Conservation (phyloP, 2,329 filamentous ascomycete genomes). For the Bipolaris bicolor region DNA sequence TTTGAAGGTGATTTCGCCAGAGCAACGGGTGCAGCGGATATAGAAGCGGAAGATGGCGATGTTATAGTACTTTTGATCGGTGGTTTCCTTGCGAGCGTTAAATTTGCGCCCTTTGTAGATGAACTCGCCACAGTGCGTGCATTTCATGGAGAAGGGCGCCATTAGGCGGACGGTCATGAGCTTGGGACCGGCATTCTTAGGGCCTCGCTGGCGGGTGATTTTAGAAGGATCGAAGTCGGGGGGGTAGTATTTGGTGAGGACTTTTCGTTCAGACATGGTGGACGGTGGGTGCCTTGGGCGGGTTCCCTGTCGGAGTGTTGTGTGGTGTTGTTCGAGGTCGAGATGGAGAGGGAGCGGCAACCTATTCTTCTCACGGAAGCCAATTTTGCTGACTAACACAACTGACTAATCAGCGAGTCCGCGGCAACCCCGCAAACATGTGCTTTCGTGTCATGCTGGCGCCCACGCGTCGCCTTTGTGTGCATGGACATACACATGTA, state of each 20-base stretch:
- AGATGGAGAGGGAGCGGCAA: not conserved
- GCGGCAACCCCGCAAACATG: constrained; percentile 25
- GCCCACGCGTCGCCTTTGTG: constrained; percentile 6
- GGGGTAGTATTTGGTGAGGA: constrained; percentile 70
- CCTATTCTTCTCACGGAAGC: too few relatives aligned
- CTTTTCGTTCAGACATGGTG: constrained; percentile 85
- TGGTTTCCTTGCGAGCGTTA: constrained; percentile 92
- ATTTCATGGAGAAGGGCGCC: constrained; percentile 85
- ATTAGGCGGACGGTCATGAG: constrained; percentile 88
- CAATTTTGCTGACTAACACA: constrained; percentile 24
- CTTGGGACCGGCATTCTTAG: constrained; percentile 76
- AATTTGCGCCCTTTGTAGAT: constrained; percentile 95
- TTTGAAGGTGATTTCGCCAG: constrained; percentile 85
- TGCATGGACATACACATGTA: too few relatives aligned
- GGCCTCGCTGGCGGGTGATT: constrained; percentile 70
- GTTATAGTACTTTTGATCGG: constrained; percentile 85
- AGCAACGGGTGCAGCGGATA: constrained; percentile 84
- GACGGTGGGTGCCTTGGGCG: too few relatives aligned
- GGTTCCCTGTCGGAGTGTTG: not conserved
- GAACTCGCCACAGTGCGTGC: constrained; percentile 73
- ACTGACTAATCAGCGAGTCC: not conserved
- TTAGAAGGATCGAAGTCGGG: constrained; percentile 89
- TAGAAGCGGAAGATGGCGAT: constrained; percentile 92
- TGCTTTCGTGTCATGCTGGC: constrained; percentile 27
- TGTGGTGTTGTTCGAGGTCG: not conserved